Base-by-base conservation (phyloP, 495 filamentous ascomycete genomes). In the Sordaria brevicollis region DNA sequence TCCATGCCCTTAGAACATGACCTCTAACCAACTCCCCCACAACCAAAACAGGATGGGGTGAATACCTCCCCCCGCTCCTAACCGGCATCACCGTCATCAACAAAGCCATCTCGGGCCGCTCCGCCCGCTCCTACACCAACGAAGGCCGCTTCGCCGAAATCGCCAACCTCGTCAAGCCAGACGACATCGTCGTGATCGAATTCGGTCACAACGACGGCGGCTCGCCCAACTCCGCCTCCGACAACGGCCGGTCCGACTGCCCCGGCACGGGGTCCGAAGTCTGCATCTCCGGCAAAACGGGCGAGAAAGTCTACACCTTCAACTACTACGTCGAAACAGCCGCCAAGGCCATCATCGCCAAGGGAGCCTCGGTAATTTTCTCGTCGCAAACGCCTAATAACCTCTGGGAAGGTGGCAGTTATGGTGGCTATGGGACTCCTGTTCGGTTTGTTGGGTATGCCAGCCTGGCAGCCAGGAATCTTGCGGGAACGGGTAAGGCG, bases 131-230 rank as follows among this genome's bases (percentile, higher is more conserved):
- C 67, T 90, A 83, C 78, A 86, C 83, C 0, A 83, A 86, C 71
- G 88, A 89, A 76, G 84, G 83, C 66, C 87, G 86, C 34, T 90
- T 90, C 81, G 72, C 81, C 54, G 80, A 80, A 15, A 83, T 90
- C 71, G 83, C 84, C 73, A 70, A 74, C 62, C 69, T 78, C 21
- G 78, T 89, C 19, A 68, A 82, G 39, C 29, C 80, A 8, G 85
- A 84, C 57, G 88, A 90, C 76, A 86, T 79, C 35, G 86, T 89
- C 41, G 79, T 89, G 62, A 88, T 89, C 73, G 86, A 87, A 72
- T 89, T 90, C 70, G 88, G 88, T 1, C 88, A 90, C 81, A 90
- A 90, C 76, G 88, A 89, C 73, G 88, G 88, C 67, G 86, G 87
- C 11, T 86, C 84, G 5, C 83, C 89, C 4, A 79, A 80, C 8